Conservation (phyloP, 257 asterid species). For the Thymus quinquecostatus region DNA sequence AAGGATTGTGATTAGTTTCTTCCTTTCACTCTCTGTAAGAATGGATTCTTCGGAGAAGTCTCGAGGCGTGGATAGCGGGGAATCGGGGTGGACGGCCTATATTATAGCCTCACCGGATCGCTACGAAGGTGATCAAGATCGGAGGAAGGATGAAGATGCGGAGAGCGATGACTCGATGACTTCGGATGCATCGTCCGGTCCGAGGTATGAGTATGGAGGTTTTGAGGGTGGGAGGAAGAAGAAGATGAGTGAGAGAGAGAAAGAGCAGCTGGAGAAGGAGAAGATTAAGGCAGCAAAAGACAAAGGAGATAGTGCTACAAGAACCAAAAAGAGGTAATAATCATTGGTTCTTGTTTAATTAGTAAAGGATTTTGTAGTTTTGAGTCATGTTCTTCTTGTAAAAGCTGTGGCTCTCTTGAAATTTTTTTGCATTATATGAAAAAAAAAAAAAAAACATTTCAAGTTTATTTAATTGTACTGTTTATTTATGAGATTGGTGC, state of each 20-base stretch:
- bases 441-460: no score
- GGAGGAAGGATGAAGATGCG: constrained; percentile 34
- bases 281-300: constrained; percentile 51
- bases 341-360: not conserved
- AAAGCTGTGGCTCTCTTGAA: no score
- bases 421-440: no score
- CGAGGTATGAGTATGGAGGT: constrained; percentile 47
- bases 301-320: constrained; percentile 38
- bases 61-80: constrained; percentile 61
- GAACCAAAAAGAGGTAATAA: constrained; percentile 37
- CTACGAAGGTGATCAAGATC: constrained; percentile 28
- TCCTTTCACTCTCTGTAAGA: constrained; percentile 1
- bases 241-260: constrained; percentile 38
- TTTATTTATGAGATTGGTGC: no score
- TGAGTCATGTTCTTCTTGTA: not conserved
- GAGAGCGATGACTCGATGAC: constrained; percentile 85
- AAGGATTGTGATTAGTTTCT: not conserved
- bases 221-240: constrained; percentile 34
- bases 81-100: constrained; percentile 89
- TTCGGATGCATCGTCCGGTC: constrained; percentile 91
- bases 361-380: no score
- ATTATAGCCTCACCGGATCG: constrained; percentile 48
- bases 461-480: no score
- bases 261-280: constrained; percentile 35
- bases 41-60: constrained; percentile 52